Evolutionary conservation across 768 basidiomycete species (phyloP), one percentile per base, ranked within the genome.

Genomic region (Cystoderma amianthinum): DNA sequence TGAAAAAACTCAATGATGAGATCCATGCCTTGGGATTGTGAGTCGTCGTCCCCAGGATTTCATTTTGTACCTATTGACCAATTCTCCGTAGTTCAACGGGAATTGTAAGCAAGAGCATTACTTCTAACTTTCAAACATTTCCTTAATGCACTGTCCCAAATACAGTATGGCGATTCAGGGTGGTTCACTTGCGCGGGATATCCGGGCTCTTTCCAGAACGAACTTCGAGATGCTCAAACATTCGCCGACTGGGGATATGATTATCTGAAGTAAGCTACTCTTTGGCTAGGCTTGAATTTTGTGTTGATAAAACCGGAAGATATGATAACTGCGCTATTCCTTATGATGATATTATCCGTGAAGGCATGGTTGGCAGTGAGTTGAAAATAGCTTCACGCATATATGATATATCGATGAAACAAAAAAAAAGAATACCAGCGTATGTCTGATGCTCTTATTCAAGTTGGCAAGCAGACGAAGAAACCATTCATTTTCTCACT

Each of bases 181-280:
- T 82, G 78, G 79, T 75, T 68, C 48, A 83, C 81, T n/a, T 83
- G 81, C 43, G 72, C 70, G 10, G 60, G 76, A 5, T 83, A 78
- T 51, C 81, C 81, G 33, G 81, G 80, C 15, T 81, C 79, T 1
- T 82, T 67, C 59, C 60, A 65, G 51, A 77, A 82, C 44, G 81
- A 83, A 58, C 44, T 57, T 18, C 71, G 76, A 18, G 80, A 83
- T 49, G 65, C 65, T 3, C 69, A 67, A 46, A 61, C 69, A 3
- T 82, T 82, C 58, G 68, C 71, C 35, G 66, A 75, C 23, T 82
- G 81, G 81, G 78, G 79, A 5, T 80, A 82, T 41, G 75, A 82
- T 55, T 78, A 77, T 48, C 62, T 82, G 33, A 83, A 82, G 80
- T 80, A 39, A 34, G 69, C 48, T n/a, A n/a, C n/a, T n/a, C n/a